phyloP scores from a whole-genome alignment of 2,329 filamentous ascomycete species.

The Colletotrichum lupini region DNA sequence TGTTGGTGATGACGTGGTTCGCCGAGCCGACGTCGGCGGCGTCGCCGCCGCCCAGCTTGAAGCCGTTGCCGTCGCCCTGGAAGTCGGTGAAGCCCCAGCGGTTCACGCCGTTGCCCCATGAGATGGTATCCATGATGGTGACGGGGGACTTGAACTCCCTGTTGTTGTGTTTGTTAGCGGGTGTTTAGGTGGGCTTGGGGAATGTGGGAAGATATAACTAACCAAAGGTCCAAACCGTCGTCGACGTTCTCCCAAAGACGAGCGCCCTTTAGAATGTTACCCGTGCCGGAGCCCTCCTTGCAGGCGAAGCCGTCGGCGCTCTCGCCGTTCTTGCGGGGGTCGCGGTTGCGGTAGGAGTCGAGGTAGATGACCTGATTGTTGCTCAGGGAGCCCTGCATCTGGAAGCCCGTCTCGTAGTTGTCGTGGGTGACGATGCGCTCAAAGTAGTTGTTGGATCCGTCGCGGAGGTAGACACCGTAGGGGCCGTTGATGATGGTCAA shows the following conservation, averaged over 20 bases:
- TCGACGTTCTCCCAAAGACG: conserved; percentile 63
- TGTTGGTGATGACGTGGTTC: conserved; percentile 56
- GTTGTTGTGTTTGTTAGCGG: not conserved
- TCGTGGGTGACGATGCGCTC: conserved; percentile 49
- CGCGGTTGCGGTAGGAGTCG: conserved; percentile 56
- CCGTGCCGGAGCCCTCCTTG: conserved; percentile 58
- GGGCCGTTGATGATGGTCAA: conserved; percentile 51
- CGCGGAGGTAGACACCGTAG: conserved; percentile 49
- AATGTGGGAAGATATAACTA: not conserved
- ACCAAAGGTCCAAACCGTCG: conserved; percentile 49
- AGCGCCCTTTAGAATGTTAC: conserved; percentile 56
- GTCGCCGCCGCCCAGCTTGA: conserved; percentile 56
- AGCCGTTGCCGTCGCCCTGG: conserved; percentile 59
- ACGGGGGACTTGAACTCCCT: conserved; percentile 51
- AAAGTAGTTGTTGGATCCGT: conserved; percentile 50
- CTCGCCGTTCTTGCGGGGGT: conserved; percentile 63
- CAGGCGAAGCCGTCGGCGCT: conserved; percentile 60
- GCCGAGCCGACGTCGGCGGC: conserved; percentile 49
- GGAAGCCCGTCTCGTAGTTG: conserved; percentile 52
- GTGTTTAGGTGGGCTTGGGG: not conserved
- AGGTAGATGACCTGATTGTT: conserved; percentile 55
- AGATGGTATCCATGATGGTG: conserved; percentile 55
- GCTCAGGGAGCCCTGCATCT: conserved; percentile 44
- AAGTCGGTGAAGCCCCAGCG: conserved; percentile 55
- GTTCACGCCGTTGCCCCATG: conserved; percentile 60